Evolutionary conservation across 352 stramenopile species (phyloP).

Genomic region (Thalassiosira oceanica): DNA sequence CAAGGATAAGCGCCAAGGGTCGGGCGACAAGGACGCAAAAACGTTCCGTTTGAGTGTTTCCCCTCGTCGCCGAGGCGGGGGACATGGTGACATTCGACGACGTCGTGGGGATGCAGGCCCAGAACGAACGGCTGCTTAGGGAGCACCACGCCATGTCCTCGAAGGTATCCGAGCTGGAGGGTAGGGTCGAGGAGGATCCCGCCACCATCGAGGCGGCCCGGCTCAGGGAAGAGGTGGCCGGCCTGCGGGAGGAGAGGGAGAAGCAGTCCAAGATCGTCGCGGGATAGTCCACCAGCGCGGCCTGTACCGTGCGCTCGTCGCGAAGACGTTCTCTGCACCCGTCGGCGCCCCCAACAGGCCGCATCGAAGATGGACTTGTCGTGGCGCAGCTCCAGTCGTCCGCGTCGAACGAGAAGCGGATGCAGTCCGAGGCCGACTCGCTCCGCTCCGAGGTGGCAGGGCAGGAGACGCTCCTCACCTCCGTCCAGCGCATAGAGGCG

Average conservation of each 20-base stretch:
- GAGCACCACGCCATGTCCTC: slow-evolving; percentile 55
- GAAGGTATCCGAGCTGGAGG: slow-evolving; percentile 64
- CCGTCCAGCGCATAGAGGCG: slow-evolving; percentile 73
- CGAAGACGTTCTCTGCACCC: slow-evolving; percentile 61
- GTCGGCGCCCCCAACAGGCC: neutral
- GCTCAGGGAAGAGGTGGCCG: slow-evolving; percentile 83
- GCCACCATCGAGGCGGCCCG: slow-evolving; percentile 77
- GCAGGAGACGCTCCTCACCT: slow-evolving; percentile 66
- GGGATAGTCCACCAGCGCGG: slow-evolving; percentile 93
- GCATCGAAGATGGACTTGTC: slow-evolving; percentile 49
- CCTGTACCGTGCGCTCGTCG: slow-evolving; percentile 91
- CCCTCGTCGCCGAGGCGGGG: slow-evolving; percentile 8
- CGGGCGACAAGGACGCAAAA: slow-evolving; percentile 65
- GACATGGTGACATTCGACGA: slow-evolving; percentile 86
- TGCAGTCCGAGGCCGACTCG: slow-evolving; percentile 48
- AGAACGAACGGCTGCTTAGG: slow-evolving; percentile 90
- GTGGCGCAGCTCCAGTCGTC: slow-evolving; percentile 64
- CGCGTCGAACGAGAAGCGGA: slow-evolving; percentile 52
- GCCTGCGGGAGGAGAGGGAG: slow-evolving; percentile 82
- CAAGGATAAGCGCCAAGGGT: neutral
- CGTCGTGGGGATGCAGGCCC: slow-evolving; percentile 87
- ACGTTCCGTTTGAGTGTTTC: slow-evolving; percentile 57
- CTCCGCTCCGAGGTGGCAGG: slow-evolving; percentile 64
- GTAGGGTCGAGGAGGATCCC: slow-evolving; percentile 60
- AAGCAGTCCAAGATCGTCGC: slow-evolving; percentile 83